Evolutionary conservation across 169 alveolate species (phyloP).

Genomic region (Plasmodium sp.): DNA sequence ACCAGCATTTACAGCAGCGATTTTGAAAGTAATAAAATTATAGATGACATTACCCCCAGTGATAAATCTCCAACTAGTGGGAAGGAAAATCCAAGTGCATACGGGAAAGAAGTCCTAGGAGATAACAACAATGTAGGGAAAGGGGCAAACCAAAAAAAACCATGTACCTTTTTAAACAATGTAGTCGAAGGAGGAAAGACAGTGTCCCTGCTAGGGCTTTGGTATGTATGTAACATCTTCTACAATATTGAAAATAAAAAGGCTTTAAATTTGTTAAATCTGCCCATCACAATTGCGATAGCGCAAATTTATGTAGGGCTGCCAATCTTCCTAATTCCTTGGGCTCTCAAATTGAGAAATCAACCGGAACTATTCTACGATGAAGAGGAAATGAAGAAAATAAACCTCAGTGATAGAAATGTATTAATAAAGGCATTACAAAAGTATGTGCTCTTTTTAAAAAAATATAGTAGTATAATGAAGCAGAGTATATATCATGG

Average conservation of each 20-base stretch:
- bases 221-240: constrained; percentile 83
- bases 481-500: constrained; percentile 80
- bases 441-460: constrained; percentile 45
- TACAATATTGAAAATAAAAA: constrained; percentile 84
- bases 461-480: constrained; percentile 63
- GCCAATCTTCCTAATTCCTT: constrained; percentile 80
- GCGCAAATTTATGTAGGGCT: constrained; percentile 83
- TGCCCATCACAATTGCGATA: constrained; percentile 83
- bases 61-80: not conserved
- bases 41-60: constrained; percentile 41
- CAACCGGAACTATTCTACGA: constrained; percentile 60
- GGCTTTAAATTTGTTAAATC: constrained; percentile 80
- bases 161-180: constrained; percentile 23
- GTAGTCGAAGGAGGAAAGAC: constrained; percentile 67
- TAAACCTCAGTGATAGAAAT: constrained; percentile 46
- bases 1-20: not conserved
- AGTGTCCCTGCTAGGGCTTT: constrained; percentile 56
- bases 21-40: constrained; percentile 4
- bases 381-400: constrained; percentile 40
- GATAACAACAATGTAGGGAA: not conserved
- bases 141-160: not conserved
- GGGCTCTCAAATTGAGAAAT: constrained; percentile 75
- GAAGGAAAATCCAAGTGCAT: not conserved
- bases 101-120: not conserved
- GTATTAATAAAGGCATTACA: constrained; percentile 44